Percentiles rank a stretch among this genome's conserved stretches.
phyloP scores from a whole-genome alignment of 2,329 filamentous ascomycete genomes.

The Emmonsia crescens region DNA sequence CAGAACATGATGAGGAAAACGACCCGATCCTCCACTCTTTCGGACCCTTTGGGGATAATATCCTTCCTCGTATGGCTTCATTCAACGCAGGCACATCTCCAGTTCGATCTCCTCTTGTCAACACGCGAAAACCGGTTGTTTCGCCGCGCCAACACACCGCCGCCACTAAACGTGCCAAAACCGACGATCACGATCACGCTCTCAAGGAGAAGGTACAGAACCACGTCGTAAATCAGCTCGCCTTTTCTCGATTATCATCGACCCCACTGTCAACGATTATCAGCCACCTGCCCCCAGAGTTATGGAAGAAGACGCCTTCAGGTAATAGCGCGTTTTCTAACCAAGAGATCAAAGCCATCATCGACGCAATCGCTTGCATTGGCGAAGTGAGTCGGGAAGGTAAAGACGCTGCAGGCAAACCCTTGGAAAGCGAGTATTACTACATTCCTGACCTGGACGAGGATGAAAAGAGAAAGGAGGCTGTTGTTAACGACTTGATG shows the following conservation, averaged over 20 bases:
- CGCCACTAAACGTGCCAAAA: constrained; percentile 13
- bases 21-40: constrained; percentile 89
- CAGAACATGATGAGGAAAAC: constrained; percentile 83
- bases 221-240: constrained; percentile 89
- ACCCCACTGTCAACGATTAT: constrained; percentile 84
- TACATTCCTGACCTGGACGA: constrained; percentile 81
- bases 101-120: constrained; percentile 29
- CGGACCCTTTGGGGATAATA: constrained; percentile 75
- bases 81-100: constrained; percentile 60
- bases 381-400: constrained; percentile 83
- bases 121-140: constrained; percentile 20
- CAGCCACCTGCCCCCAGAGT: constrained; percentile 63
- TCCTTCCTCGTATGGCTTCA: constrained; percentile 70
- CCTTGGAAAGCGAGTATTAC: constrained; percentile 92
- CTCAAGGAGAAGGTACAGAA: constrained; percentile 42
- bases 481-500: constrained; percentile 73
- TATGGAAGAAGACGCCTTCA: constrained; percentile 41
- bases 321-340: constrained; percentile 43
- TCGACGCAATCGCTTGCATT: constrained; percentile 66
- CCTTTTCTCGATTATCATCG: constrained; percentile 84
- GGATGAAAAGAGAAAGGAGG: constrained; percentile 65
- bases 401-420: constrained; percentile 90
- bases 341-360: constrained; percentile 55
- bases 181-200: constrained; percentile 10
- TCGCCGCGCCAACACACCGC: constrained; percentile 18